Evolutionary conservation across 441 rosid species (phyloP), one percentile per base, ranked within the genome.

Genomic region (Francoa sonchifolia): DNA sequence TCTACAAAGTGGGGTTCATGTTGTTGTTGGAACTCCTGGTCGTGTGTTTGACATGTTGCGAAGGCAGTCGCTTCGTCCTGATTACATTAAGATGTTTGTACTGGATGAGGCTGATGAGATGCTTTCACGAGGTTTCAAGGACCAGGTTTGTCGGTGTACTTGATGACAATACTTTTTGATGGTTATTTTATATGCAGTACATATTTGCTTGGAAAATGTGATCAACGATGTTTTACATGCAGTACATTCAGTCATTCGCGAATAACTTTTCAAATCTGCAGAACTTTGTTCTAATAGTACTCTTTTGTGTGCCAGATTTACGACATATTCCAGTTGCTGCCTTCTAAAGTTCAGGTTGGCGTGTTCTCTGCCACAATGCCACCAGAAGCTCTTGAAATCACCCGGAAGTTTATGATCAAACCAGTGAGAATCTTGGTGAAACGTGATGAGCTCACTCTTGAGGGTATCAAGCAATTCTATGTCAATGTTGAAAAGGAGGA

Each of bases 61-160:
- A 29, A 69, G 90, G 44, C 87, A 79, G 34, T 77, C 90, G 15
- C 80, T 84, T 25, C 80, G 78, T 3, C 62, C 85, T 42, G 87
- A 83, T 54, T 29, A 59, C 57, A 83, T 83, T 52, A 80, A 52
- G 54, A 83, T 77, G 82, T 80, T 80, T 48, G 84, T 83, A 5
- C 58, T 80, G 62, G 95, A 82, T 56, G 88, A 82, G 52, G 85
- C 89, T 12, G 89, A 82, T 72, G 82, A 82, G 46, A 79, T 82
- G 89, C 80, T 82, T 36, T 79, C 89, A 0, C 75, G 82, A 35
- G 85, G 89, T 54, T 79, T 82, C 58, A 80, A 84, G 60, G 92
- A 84, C 40, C 85, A 84, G 85, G 94, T 77, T 28, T 43, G 46
- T 47, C 9, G n/a, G 21, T 18, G 10, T 10, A 20, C 14, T 22